Conservation (phyloP, 352 stramenopile genomes). For the Phytophthora pinifolia region DNA sequence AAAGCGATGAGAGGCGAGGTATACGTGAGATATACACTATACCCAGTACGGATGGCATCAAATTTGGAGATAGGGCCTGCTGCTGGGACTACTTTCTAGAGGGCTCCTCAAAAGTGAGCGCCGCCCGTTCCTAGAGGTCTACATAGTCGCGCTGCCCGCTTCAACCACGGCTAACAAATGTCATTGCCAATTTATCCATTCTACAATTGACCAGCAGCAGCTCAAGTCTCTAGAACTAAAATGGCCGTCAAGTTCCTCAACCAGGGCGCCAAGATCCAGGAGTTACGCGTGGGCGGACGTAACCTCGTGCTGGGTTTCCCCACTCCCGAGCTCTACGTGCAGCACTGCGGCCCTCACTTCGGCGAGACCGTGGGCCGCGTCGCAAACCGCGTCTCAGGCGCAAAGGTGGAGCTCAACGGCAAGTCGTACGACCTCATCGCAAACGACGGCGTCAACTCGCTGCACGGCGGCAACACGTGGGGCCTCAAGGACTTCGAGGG, state of each 20-base stretch:
- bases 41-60: too few species aligned
- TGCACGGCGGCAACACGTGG: constrained; percentile 33
- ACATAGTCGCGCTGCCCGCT: constrained; percentile 14
- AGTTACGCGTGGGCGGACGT: constrained; percentile 26
- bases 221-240: constrained; percentile 1
- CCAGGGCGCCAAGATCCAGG: constrained; percentile 29
- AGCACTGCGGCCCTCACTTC: constrained; percentile 27
- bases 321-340: constrained; percentile 32
- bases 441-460: constrained; percentile 29
- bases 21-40: too few species aligned
- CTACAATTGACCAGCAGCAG: constrained; percentile 12
- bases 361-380: constrained; percentile 27
- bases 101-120: too few species aligned
- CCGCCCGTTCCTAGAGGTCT: neutral
- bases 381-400: constrained; percentile 27
- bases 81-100: too few species aligned
- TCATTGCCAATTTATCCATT: constrained; percentile 7
- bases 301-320: constrained; percentile 34
- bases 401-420: constrained; percentile 28
- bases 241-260: constrained; percentile 32
- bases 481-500: constrained; percentile 26
- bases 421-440: constrained; percentile 32
- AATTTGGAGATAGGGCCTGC: too few species aligned
- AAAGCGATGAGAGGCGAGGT: too few species aligned
- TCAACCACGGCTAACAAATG: constrained; percentile 18